Percentiles rank a stretch among this genome's conserved stretches.
Evolutionary conservation across 2,329 filamentous ascomycete genomes (phyloP).

Genomic region (Aureobasidium uvarum): DNA sequence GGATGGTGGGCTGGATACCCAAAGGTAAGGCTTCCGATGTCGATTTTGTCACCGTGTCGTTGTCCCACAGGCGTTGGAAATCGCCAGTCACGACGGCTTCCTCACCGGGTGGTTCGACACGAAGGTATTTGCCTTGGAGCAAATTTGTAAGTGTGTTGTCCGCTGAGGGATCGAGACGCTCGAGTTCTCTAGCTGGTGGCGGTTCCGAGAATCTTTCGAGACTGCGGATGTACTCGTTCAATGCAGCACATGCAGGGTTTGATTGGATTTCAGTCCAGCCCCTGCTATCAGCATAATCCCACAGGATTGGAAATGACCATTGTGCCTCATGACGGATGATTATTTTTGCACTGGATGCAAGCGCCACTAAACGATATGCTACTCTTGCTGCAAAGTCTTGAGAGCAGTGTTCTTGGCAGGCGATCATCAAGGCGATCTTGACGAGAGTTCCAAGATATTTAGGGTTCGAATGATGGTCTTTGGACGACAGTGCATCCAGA

Average conservation of each 20-base stretch:
- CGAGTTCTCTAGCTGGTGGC: slow-evolving; percentile 40
- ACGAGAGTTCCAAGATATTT: slow-evolving; percentile 50
- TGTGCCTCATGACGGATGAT: slow-evolving; percentile 55
- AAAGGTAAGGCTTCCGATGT: slow-evolving; percentile 32
- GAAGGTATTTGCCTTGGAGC: slow-evolving; percentile 48
- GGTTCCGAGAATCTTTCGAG: slow-evolving; percentile 46
- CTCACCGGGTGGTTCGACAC: slow-evolving; percentile 45
- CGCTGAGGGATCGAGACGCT: slow-evolving; percentile 45
- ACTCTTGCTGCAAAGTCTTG: slow-evolving; percentile 43
- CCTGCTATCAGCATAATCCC: slow-evolving; percentile 41
- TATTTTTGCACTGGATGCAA: slow-evolving; percentile 51
- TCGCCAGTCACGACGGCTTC: slow-evolving; percentile 42
- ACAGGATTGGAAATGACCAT: slow-evolving; percentile 48
- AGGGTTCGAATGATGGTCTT: slow-evolving; percentile 49
- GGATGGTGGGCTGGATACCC: slow-evolving; percentile 30
- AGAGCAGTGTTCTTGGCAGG: slow-evolving; percentile 39
- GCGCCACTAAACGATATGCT: slow-evolving; percentile 45
- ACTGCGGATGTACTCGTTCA: slow-evolving; percentile 47
- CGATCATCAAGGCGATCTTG: slow-evolving; percentile 47
- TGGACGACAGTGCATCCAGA: slow-evolving; percentile 40
- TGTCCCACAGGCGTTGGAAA: slow-evolving; percentile 41
- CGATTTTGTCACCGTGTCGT: slow-evolving; percentile 30
- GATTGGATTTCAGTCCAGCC: slow-evolving; percentile 41
- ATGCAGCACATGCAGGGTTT: slow-evolving; percentile 44
- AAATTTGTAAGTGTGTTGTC: slow-evolving; percentile 48